Percentiles rank a stretch among this genome's conserved stretches.
These are phyloP conservation scores for Nyctanthes arbortristis DNA, from an alignment of 257 asterid species.

Conservation along the genomic window DNA sequence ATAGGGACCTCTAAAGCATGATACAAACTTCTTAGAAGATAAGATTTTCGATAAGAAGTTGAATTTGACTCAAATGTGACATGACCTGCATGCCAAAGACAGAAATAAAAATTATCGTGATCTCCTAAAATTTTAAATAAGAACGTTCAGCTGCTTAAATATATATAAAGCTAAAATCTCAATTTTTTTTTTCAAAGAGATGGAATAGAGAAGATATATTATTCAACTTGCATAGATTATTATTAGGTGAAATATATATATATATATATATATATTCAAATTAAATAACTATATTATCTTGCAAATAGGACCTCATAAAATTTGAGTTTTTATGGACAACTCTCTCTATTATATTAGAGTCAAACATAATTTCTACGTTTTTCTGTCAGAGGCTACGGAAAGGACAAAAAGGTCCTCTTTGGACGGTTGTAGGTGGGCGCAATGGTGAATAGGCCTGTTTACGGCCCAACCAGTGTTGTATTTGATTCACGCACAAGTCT, in stretches of 20 bases:
- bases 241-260: neutral
- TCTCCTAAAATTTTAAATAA: too few species aligned
- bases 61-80: too few species aligned
- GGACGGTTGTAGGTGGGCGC: conserved; percentile 35
- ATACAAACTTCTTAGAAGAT: too few species aligned
- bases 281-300: too few species aligned
- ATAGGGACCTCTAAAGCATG: too few species aligned
- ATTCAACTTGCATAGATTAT: too few species aligned
- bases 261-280: neutral
- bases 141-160: too few species aligned
- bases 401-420: neutral
- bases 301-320: neutral
- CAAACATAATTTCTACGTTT: conserved; percentile 6
- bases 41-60: too few species aligned
- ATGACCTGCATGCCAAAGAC: too few species aligned
- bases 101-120: too few species aligned
- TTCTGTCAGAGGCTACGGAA: neutral
- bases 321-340: neutral
- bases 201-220: neutral
- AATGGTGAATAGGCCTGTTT: conserved; percentile 19
- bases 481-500: conserved; percentile 12
- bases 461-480: conserved; percentile 34
- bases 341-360: neutral
- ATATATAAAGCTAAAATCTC: neutral
- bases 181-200: neutral